Evolutionary conservation across 2,329 filamentous ascomycete genomes (phyloP).

Genomic region (Shiraia bambusicola): DNA sequence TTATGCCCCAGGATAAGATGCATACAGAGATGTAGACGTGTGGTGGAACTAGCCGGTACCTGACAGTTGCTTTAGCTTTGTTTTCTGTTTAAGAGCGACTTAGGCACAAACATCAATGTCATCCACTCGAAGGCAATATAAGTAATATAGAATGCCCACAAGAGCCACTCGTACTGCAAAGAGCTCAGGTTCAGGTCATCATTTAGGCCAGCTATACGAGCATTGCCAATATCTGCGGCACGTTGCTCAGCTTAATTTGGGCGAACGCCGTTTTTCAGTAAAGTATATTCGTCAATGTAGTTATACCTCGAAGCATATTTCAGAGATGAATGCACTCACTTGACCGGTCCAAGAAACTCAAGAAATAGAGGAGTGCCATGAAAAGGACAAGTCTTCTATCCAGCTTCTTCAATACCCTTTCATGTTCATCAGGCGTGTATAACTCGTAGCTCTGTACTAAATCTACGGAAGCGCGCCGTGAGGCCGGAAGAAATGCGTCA

Average conservation of each 20-base stretch:
- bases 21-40: constrained; percentile 64
- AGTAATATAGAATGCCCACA: constrained; percentile 64
- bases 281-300: too few species aligned
- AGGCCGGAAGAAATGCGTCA: constrained; percentile 22
- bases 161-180: constrained; percentile 61
- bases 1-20: constrained; percentile 76
- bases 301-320: too few species aligned
- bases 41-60: constrained; percentile 59
- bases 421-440: constrained; percentile 70
- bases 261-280: too few species aligned
- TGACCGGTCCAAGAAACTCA: constrained; percentile 82
- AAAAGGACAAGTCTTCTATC: constrained; percentile 78
- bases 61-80: constrained; percentile 10
- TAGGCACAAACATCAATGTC: constrained; percentile 55
- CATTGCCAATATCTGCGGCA: constrained; percentile 60
- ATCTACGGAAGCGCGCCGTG: constrained; percentile 24
- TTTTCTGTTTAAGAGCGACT: background rate
- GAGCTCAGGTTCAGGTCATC: constrained; percentile 57
- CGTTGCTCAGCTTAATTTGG: constrained; percentile 7
- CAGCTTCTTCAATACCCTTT: constrained; percentile 69
- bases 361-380: constrained; percentile 77
- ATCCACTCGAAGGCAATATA: constrained; percentile 68
- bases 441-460: constrained; percentile 51
- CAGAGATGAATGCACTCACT: constrained; percentile 54
- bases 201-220: constrained; percentile 60